phyloP scores from a whole-genome alignment of 2,329 filamentous ascomycete species.

The Penicillium italicum region DNA sequence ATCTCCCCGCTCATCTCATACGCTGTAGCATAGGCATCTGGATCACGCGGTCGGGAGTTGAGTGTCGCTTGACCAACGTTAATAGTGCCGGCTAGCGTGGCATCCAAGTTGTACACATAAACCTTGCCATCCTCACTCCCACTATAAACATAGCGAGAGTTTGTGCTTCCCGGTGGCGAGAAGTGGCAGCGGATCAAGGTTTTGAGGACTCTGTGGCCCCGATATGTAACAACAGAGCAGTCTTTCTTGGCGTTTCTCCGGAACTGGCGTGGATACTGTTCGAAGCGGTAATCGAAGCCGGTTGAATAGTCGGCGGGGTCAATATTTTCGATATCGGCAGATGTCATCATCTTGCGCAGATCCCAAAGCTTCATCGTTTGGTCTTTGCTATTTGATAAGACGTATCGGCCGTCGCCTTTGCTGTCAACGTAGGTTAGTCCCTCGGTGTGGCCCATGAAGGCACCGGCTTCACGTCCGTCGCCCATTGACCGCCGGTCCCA shows the following conservation, averaged over 20 bases:
- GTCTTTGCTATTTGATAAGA: constrained; percentile 91
- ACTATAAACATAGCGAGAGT: constrained; percentile 88
- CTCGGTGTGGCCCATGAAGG: constrained; percentile 64
- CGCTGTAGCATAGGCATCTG: constrained; percentile 52
- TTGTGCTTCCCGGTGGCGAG: constrained; percentile 77
- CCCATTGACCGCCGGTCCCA: constrained; percentile 80
- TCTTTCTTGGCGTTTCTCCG: constrained; percentile 69
- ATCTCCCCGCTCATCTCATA: constrained; percentile 56
- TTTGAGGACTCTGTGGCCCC: constrained; percentile 81
- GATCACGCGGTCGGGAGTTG: constrained; percentile 55
- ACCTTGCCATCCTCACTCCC: constrained; percentile 87
- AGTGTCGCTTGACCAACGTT: constrained; percentile 71
- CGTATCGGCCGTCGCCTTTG: constrained; percentile 84
- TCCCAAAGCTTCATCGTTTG: constrained; percentile 99
- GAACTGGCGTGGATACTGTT: constrained; percentile 52
- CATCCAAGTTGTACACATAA: constrained; percentile 90
- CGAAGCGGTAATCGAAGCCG: constrained; percentile 61
- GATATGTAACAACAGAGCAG: constrained; percentile 89
- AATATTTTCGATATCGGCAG: constrained; percentile 55
- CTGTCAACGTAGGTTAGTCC: constrained; percentile 67
- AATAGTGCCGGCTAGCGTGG: constrained; percentile 72
- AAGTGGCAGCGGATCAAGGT: constrained; percentile 96
- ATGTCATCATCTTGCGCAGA: constrained; percentile 79
- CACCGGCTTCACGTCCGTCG: constrained; percentile 59
- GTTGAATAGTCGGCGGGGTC: constrained; percentile 53